These are phyloP conservation scores for Xylaria telfairii DNA, from an alignment of 495 filamentous ascomycete genomes.

Conservation along the genomic window DNA sequence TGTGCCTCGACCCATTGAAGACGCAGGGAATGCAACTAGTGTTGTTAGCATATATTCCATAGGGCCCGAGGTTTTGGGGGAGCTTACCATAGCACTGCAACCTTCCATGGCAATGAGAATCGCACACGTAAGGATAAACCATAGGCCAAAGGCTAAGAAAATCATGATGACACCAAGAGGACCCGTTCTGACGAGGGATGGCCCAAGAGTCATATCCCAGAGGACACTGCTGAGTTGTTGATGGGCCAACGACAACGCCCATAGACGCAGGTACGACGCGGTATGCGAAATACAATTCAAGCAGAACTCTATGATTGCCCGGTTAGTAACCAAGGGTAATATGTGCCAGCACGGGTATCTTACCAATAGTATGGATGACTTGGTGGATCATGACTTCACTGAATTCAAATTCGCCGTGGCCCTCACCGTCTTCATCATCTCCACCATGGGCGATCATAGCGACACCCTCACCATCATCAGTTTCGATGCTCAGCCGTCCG, in stretches of 20 bases:
- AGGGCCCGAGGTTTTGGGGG: neutral
- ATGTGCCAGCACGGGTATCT: constrained; percentile 34
- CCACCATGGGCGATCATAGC: constrained; percentile 92
- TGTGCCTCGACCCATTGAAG: constrained; percentile 99
- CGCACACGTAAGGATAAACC: constrained; percentile 83
- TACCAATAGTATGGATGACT: constrained; percentile 97
- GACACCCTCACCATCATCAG: constrained; percentile 82
- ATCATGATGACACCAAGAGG: constrained; percentile 76
- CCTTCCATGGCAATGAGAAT: constrained; percentile 69
- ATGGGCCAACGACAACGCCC: constrained; percentile 96
- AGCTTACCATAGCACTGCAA: constrained; percentile 57
- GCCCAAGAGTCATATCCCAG: constrained; percentile 92
- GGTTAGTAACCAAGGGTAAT: constrained; percentile 15
- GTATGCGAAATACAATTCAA: constrained; percentile 99
- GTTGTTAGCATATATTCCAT: neutral
- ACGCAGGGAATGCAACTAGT: constrained; percentile 81
- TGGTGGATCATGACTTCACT: constrained; percentile 97
- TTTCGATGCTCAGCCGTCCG: constrained; percentile 70
- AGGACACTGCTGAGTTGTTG: constrained; percentile 96
- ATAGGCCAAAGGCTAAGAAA: constrained; percentile 79
- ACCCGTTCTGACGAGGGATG: constrained; percentile 70
- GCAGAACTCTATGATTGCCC: constrained; percentile 77
- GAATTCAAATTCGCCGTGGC: constrained; percentile 97
- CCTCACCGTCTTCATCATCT: constrained; percentile 69
- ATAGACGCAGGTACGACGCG: constrained; percentile 97